Evolutionary conservation across 768 basidiomycete genomes (phyloP).

Genomic region (Leccinum boreale): DNA sequence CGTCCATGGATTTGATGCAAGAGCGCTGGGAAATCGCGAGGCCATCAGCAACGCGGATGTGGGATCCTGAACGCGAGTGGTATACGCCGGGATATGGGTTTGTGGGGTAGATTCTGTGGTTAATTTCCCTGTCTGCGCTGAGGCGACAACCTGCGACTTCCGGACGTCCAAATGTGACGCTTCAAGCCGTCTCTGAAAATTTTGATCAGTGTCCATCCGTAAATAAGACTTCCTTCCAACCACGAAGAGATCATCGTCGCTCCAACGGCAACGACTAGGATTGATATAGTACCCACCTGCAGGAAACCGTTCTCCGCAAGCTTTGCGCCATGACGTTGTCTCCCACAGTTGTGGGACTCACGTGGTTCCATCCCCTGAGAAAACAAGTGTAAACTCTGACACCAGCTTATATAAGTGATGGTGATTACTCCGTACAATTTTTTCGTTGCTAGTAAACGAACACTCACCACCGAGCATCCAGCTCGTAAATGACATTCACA

Average conservation of each 20-base stretch:
- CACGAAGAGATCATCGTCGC: not conserved
- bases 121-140: not conserved
- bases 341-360: not conserved
- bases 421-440: not conserved
- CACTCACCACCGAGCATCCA: conserved; percentile 15
- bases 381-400: conserved; percentile 21
- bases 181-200: not conserved
- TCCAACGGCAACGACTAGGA: too few relatives aligned
- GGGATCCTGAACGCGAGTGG: not conserved
- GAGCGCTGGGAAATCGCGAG: not conserved
- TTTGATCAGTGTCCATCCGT: not conserved
- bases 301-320: too few relatives aligned
- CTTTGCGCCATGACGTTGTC: not conserved
- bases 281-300: too few relatives aligned
- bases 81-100: not conserved
- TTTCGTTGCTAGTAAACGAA: not conserved
- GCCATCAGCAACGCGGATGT: not conserved
- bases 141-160: not conserved
- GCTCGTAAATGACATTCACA: conserved; percentile 75
- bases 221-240: not conserved
- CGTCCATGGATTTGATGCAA: not conserved
- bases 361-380: not conserved
- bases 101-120: not conserved
- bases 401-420: conserved; percentile 8
- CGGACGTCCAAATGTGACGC: not conserved